Conservation (phyloP, 2,329 filamentous ascomycete genomes). For the Chalaropsis ovoidea region DNA sequence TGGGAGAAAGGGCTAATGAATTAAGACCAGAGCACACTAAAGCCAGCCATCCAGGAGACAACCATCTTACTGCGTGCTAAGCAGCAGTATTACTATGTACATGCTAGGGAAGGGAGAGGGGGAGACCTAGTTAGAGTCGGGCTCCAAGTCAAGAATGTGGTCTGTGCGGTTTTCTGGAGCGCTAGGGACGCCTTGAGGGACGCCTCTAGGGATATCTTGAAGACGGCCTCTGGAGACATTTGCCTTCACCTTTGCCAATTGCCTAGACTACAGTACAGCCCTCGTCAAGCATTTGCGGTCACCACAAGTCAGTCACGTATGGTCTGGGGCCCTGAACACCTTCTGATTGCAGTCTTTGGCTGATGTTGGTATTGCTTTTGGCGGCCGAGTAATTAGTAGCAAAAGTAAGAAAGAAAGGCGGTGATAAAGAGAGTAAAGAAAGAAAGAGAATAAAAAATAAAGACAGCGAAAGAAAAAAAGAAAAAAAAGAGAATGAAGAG, state of each 20-base stretch:
- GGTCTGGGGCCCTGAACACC: background rate
- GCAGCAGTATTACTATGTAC: constrained; percentile 4
- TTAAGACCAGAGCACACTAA: constrained; percentile 2
- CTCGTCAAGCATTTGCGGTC: no score
- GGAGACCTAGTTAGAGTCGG: background rate
- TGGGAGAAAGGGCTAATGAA: constrained; percentile 6
- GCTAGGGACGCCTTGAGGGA: background rate
- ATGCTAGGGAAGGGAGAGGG: background rate
- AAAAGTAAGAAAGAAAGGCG: background rate
- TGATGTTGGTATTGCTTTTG: constrained; percentile 4
- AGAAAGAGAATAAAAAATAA: background rate
- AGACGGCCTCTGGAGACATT: background rate
- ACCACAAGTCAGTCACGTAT: background rate
- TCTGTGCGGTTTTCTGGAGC: background rate
- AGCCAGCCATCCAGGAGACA: constrained; percentile 1
- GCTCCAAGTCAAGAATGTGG: background rate
- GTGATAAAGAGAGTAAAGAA: background rate
- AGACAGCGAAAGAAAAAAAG: background rate
- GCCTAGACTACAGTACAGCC: no score
- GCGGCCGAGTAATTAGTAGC: constrained; percentile 6
- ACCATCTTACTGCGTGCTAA: background rate
- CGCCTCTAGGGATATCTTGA: background rate
- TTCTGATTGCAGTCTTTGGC: background rate
- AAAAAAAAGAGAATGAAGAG: background rate
- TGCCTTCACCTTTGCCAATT: background rate